A percentile compares a stretch with the other conserved stretches of the same genome.
Evolutionary conservation across 495 filamentous ascomycete genomes (phyloP).

Genomic region (Penicillium chermesinum): DNA sequence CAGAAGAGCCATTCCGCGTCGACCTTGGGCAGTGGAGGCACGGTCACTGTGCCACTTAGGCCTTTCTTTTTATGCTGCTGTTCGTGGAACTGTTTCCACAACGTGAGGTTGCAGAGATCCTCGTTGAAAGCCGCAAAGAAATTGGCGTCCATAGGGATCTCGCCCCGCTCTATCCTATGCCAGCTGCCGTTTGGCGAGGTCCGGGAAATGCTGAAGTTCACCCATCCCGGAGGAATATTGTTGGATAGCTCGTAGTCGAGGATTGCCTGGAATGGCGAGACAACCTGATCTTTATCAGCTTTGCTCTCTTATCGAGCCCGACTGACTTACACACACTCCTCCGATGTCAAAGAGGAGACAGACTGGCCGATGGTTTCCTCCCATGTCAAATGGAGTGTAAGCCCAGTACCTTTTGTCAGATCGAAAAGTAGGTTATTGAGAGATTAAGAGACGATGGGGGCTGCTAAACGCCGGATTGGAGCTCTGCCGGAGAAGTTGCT

Average conservation of each 20-base stretch:
- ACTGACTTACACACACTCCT: conserved; percentile 78
- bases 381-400: too few species aligned
- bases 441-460: background rate
- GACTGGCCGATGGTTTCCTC: conserved; percentile 51
- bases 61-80: conserved; percentile 30
- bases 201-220: conserved; percentile 82
- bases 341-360: conserved; percentile 94
- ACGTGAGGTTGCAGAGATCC: conserved; percentile 59
- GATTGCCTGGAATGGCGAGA: conserved; percentile 89
- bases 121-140: conserved; percentile 75
- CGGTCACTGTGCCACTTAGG: conserved; percentile 18
- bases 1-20: conserved; percentile 81
- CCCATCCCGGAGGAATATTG: conserved; percentile 76
- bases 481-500: background rate
- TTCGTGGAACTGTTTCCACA: conserved; percentile 62
- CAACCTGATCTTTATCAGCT: conserved; percentile 51
- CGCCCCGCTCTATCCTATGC: conserved; percentile 75
- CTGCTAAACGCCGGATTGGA: background rate
- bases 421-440: too few species aligned
- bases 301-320: background rate
- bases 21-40: conserved; percentile 64
- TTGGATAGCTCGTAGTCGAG: conserved; percentile 75
- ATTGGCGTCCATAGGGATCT: conserved; percentile 60
- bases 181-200: conserved; percentile 78
- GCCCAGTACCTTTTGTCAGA: too few species aligned